These are phyloP conservation scores for Suhomyces bribrorum DNA, from an alignment of 1,139 yeast species.

Conservation along the genomic window DNA sequence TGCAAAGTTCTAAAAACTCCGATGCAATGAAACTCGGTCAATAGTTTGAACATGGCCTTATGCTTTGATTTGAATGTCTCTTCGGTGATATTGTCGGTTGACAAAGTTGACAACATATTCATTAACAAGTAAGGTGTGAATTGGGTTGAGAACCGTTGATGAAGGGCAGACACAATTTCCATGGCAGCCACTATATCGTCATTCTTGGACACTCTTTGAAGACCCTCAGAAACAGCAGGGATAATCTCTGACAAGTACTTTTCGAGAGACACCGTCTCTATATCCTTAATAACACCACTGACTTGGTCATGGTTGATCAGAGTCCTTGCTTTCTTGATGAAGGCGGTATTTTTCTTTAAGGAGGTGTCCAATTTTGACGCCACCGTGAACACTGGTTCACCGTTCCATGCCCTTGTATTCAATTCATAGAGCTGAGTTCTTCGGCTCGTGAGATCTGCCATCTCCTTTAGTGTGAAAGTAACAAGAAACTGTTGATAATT, in stretches of 20 bases:
- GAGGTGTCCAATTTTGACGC: slow-evolving; percentile 64
- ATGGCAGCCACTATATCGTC: slow-evolving; percentile 66
- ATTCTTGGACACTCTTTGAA: slow-evolving; percentile 52
- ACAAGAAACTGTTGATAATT: background rate
- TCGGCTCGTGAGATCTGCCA: slow-evolving; percentile 13
- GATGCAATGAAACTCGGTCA: slow-evolving; percentile 64
- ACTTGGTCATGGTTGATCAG: slow-evolving; percentile 53
- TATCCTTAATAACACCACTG: slow-evolving; percentile 56
- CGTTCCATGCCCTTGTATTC: slow-evolving; percentile 58
- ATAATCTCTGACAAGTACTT: slow-evolving; percentile 77
- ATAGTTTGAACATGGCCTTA: slow-evolving; percentile 51
- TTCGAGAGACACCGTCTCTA: slow-evolving; percentile 62
- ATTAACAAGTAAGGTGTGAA: slow-evolving; percentile 58
- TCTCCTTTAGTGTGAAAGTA: background rate
- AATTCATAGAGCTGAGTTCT: slow-evolving; percentile 40
- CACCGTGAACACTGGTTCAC: slow-evolving; percentile 30
- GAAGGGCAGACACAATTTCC: slow-evolving; percentile 71
- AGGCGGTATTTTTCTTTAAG: slow-evolving; percentile 80
- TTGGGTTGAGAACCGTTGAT: slow-evolving; percentile 63
- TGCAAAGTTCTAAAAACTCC: slow-evolving; percentile 54
- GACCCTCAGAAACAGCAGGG: slow-evolving; percentile 63
- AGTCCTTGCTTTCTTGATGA: slow-evolving; percentile 67
- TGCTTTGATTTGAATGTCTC: slow-evolving; percentile 33
- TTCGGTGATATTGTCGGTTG: background rate
- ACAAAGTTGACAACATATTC: slow-evolving; percentile 46